Conservation (phyloP, 176 grass and related monocot species). For the Triticum urartu region DNA sequence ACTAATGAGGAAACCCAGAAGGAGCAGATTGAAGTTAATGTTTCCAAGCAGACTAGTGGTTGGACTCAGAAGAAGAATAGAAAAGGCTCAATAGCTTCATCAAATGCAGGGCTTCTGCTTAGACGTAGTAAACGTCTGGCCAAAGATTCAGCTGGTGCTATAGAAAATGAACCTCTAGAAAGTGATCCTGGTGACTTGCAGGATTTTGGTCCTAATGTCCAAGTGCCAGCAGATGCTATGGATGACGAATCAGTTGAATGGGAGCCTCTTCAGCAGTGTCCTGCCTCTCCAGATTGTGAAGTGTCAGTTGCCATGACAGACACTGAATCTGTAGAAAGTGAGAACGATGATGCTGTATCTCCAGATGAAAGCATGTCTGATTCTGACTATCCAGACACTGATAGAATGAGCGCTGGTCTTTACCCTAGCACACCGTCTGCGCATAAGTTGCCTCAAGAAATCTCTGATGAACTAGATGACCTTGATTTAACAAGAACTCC, state of each 20-base stretch:
- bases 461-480: conserved; percentile 10
- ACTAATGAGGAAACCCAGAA: neutral
- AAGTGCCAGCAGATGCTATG: neutral
- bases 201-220: conserved; percentile 15
- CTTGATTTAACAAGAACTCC: neutral
- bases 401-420: neutral
- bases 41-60: neutral
- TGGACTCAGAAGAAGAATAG: conserved; percentile 2
- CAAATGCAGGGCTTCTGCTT: conserved; percentile 23
- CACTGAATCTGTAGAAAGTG: conserved; percentile 7
- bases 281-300: conserved; percentile 12
- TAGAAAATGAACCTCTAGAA: conserved; percentile 17
- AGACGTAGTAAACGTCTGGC: conserved; percentile 29
- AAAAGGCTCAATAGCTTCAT: neutral
- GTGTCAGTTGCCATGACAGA: neutral
- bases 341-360: neutral
- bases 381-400: conserved; percentile 8
- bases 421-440: neutral
- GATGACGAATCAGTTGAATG: neutral
- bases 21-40: neutral
- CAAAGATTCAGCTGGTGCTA: conserved; percentile 17
- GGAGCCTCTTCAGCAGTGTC: conserved; percentile 7
- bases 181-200: conserved; percentile 3
- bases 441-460: neutral
- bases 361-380: neutral